Base-by-base conservation (phyloP, 345 rosid species). In the Boechera divaricarpa region DNA sequence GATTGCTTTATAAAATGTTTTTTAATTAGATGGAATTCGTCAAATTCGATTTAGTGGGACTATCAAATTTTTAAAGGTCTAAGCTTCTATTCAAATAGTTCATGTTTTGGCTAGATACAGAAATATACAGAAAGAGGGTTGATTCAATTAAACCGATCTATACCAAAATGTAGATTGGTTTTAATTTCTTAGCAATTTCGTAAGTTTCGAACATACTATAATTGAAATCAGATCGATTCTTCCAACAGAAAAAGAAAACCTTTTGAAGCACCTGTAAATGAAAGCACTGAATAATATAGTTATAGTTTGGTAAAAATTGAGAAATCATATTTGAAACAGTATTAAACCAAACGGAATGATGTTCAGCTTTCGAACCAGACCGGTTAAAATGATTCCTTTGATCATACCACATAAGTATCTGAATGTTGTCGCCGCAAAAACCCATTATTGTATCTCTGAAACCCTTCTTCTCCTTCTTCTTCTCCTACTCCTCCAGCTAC, bases 401-500 rank as follows among this genome's bases (percentile, higher is more conserved):
- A 75, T 52, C 42, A 45, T 13, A 71, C 59, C 39, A 48, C 44
- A 29, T 24, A 12, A 69, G 41, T 10, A 28, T 61, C 57, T 8
- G 56, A 73, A 21, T 74, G 16, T 28, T 42, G 72, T 58, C 55
- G 77, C 62, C 73, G 77, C 77, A 57, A 32, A 21, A 72, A 48
- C 55, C 61, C 44, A 15, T 18, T 57, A 28, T 2, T 5, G 28
- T 12, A 54, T 26, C n/a, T 69, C 35, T 11, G 65, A 74, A 74
- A 58, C 54, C 47, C 52, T 52, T 61, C 5, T 60, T 11, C 39
- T 47, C 36, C 54, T 31, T 28, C 29, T 28, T 28, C 29, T 28
- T 28, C 58, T 45, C 10, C 45, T 32, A 10, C 49, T 47, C 5
- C 58, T 44, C 21, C 63, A 24, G 24, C 38, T n/a, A 39, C 10